Evolutionary conservation across 805 yeast species (phyloP).

Genomic region (Henningerozyma blattae): DNA sequence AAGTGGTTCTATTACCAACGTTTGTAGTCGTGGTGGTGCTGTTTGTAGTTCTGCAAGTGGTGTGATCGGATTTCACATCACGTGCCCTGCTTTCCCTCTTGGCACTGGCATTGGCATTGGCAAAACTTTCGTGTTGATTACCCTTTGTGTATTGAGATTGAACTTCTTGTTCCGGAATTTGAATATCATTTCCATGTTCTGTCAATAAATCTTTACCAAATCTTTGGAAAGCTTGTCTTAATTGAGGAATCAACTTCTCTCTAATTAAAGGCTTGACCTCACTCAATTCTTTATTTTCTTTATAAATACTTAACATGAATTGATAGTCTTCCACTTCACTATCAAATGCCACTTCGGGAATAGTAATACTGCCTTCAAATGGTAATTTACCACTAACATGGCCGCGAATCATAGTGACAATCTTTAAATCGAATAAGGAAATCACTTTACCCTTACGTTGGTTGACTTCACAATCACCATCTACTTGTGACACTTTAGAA

Average conservation of each 20-base stretch:
- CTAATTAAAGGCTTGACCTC: conserved; percentile 42
- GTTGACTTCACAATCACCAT: conserved; percentile 94
- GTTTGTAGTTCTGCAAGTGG: conserved; percentile 1
- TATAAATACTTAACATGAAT: conserved; percentile 59
- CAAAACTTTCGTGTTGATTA: conserved; percentile 28
- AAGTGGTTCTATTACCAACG: conserved; percentile 54
- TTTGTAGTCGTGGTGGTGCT: conserved; percentile 6
- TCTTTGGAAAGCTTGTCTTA: conserved; percentile 44
- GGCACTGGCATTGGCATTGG: conserved; percentile 5
- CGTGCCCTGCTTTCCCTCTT: no score
- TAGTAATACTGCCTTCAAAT: conserved; percentile 58
- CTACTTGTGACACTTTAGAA: conserved; percentile 35
- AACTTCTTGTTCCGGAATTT: conserved; percentile 59
- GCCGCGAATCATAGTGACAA: conserved; percentile 50
- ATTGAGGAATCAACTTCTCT: conserved; percentile 50
- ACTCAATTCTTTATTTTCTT: conserved; percentile 38
- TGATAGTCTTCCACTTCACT: conserved; percentile 77
- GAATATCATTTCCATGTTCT: conserved; percentile 77
- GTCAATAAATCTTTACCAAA: conserved; percentile 73
- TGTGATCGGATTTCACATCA: neutral
- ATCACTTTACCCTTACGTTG: conserved; percentile 96
- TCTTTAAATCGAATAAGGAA: conserved; percentile 70
- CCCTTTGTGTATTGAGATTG: conserved; percentile 43
- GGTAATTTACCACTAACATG: conserved; percentile 22
- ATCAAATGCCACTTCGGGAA: conserved; percentile 94